Conservation (phyloP, 2,329 filamentous ascomycete species). For the Incumbomyces lentus region DNA sequence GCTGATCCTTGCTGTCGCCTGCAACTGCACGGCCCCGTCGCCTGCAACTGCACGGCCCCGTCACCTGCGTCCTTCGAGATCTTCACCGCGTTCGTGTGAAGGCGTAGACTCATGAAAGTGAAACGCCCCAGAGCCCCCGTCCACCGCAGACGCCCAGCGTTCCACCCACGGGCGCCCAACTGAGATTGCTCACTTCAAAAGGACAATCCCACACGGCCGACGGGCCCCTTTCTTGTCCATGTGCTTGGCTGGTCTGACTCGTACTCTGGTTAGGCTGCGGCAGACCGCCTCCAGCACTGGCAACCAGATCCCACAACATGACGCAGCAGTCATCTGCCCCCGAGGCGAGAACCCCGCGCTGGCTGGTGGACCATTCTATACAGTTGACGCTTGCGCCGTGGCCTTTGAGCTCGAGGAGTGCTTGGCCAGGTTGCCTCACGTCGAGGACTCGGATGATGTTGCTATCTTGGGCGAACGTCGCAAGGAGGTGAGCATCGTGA, state of each 20-base stretch:
- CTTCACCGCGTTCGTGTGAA: too few species aligned
- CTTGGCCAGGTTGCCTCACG: slow-evolving; percentile 90
- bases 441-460: slow-evolving; percentile 89
- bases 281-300: slow-evolving; percentile 26
- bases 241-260: slow-evolving; percentile 2
- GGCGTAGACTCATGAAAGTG: background rate
- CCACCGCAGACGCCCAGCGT: slow-evolving; percentile 37
- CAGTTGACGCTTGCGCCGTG: slow-evolving; percentile 80
- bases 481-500: slow-evolving; percentile 87
- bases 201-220: slow-evolving; percentile 37
- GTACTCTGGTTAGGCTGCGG: slow-evolving; percentile 3
- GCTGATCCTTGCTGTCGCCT: too few species aligned
- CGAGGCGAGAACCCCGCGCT: slow-evolving; percentile 79
- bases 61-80: too few species aligned
- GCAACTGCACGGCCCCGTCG: too few species aligned
- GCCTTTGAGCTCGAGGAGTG: slow-evolving; percentile 82
- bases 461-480: slow-evolving; percentile 93
- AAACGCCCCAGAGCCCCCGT: slow-evolving; percentile 35
- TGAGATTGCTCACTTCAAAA: slow-evolving; percentile 38
- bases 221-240: slow-evolving; percentile 31
- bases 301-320: slow-evolving; percentile 86
- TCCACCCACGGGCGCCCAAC: slow-evolving; percentile 35
- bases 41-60: too few species aligned
- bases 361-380: slow-evolving; percentile 86
- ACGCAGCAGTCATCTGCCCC: slow-evolving; percentile 88